phyloP scores from a whole-genome alignment of 805 yeast genomes.

The Wickerhamomyces queroliae region DNA sequence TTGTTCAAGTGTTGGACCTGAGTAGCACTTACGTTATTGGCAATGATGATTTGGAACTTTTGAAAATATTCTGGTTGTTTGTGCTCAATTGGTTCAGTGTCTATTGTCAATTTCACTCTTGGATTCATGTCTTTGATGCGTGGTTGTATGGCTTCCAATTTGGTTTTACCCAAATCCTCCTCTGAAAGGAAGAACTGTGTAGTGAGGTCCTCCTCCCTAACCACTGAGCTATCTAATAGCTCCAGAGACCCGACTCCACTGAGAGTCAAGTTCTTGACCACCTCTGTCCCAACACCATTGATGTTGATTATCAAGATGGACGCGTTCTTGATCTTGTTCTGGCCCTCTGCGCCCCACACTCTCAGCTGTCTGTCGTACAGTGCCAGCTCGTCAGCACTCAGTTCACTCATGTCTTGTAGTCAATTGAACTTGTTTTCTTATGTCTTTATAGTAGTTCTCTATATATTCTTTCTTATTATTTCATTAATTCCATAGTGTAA shows the following conservation, averaged over 20 bases:
- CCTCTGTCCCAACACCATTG: conserved; percentile 77
- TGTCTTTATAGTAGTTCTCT: neutral
- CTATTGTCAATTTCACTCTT: conserved; percentile 55
- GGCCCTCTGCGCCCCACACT: conserved; percentile 95
- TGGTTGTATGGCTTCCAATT: conserved; percentile 47
- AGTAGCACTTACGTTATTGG: conserved; percentile 50
- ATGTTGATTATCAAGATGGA: conserved; percentile 63
- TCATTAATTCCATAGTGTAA: no score
- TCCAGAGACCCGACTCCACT: conserved; percentile 83
- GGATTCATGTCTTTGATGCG: conserved; percentile 73
- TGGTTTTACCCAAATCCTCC: conserved; percentile 46
- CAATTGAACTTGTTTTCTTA: neutral
- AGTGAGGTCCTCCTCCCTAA: conserved; percentile 58
- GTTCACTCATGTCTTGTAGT: conserved; percentile 9
- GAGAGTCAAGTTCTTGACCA: conserved; percentile 75
- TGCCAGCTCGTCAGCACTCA: conserved; percentile 71
- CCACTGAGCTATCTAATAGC: conserved; percentile 52
- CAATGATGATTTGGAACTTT: conserved; percentile 66
- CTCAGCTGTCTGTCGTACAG: conserved; percentile 92
- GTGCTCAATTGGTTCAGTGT: conserved; percentile 22
- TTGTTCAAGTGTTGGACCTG: conserved; percentile 44
- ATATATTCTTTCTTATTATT: no score
- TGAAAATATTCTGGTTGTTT: conserved; percentile 33
- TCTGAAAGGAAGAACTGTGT: conserved; percentile 69
- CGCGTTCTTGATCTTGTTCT: conserved; percentile 66